Percentiles rank a stretch among this genome's conserved stretches.
Conservation (phyloP, 352 stramenopile genomes). For the Phytophthora syringae region DNA sequence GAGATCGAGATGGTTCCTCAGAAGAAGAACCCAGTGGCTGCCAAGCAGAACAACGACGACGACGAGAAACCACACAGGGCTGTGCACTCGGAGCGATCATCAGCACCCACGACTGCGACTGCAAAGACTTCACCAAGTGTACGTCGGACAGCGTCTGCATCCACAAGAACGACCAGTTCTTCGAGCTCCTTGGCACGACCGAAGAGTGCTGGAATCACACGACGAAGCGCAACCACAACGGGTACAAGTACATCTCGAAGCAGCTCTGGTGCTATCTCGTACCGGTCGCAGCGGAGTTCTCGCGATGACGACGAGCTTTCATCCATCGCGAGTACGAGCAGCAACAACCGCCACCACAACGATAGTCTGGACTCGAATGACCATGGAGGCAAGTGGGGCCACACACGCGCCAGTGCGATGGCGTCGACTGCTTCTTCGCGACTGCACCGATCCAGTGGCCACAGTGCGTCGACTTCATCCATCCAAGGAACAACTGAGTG, state of each 20-base stretch:
- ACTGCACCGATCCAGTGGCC: constrained; percentile 37
- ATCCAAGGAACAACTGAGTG: constrained; percentile 22
- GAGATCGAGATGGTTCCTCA: constrained; percentile 10
- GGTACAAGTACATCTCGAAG: constrained; percentile 12
- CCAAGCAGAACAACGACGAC: constrained; percentile 33
- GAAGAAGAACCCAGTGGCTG: constrained; percentile 4
- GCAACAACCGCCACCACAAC: constrained; percentile 53
- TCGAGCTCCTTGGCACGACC: constrained; percentile 48
- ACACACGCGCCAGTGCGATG: constrained; percentile 38
- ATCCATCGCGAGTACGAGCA: constrained; percentile 27
- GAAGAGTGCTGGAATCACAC: constrained; percentile 47
- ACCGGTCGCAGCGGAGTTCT: constrained; percentile 30
- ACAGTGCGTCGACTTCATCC: constrained; percentile 47
- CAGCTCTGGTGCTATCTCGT: constrained; percentile 21
- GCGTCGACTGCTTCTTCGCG: constrained; percentile 38
- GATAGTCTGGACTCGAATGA: constrained; percentile 37
- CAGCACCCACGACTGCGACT: constrained; percentile 1
- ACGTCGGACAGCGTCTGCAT: constrained; percentile 25
- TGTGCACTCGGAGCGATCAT: constrained; percentile 40
- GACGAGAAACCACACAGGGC: constrained; percentile 45
- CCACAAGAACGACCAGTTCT: constrained; percentile 10
- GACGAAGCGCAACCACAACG: constrained; percentile 19
- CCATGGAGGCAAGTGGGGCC: constrained; percentile 56
- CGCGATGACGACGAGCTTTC: constrained; percentile 43
- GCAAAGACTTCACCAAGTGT: background rate